Evolutionary conservation across 2,329 filamentous ascomycete genomes (phyloP).

Genomic region (Diaporthe citriasiana): DNA sequence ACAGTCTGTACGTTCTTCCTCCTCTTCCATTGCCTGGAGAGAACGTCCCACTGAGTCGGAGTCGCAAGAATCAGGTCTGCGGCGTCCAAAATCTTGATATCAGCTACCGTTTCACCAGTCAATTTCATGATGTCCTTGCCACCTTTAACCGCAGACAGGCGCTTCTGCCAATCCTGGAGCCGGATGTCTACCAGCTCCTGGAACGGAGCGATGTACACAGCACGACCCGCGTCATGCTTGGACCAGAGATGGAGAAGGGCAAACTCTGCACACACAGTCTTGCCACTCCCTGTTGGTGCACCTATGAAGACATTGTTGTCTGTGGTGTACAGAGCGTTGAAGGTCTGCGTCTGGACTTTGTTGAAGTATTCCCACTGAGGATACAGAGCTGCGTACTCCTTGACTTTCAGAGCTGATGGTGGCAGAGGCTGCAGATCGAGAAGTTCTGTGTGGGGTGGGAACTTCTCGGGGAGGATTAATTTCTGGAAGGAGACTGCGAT

Average conservation of each 20-base stretch:
- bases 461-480: slow-evolving; percentile 92
- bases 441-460: slow-evolving; percentile 92
- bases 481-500: slow-evolving; percentile 96
- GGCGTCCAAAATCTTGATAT: slow-evolving; percentile 88
- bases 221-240: slow-evolving; percentile 77
- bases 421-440: slow-evolving; percentile 93
- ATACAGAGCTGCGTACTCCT: slow-evolving; percentile 86
- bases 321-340: slow-evolving; percentile 91
- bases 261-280: slow-evolving; percentile 97
- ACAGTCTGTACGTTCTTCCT: slow-evolving; percentile 95
- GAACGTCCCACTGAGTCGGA: slow-evolving; percentile 93
- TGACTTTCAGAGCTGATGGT: slow-evolving; percentile 87
- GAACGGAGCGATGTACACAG: slow-evolving; percentile 94
- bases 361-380: slow-evolving; percentile 91
- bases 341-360: slow-evolving; percentile 96
- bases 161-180: slow-evolving; percentile 86
- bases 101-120: slow-evolving; percentile 91
- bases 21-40: slow-evolving; percentile 96
- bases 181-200: slow-evolving; percentile 91
- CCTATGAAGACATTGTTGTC: slow-evolving; percentile 96
- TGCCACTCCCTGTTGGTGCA: slow-evolving; percentile 93
- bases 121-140: slow-evolving; percentile 94
- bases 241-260: slow-evolving; percentile 91
- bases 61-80: slow-evolving; percentile 94
- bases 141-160: slow-evolving; percentile 79